Evolutionary conservation across 305 asterid species (phyloP).

Genomic region (Solanum hybrid): DNA sequence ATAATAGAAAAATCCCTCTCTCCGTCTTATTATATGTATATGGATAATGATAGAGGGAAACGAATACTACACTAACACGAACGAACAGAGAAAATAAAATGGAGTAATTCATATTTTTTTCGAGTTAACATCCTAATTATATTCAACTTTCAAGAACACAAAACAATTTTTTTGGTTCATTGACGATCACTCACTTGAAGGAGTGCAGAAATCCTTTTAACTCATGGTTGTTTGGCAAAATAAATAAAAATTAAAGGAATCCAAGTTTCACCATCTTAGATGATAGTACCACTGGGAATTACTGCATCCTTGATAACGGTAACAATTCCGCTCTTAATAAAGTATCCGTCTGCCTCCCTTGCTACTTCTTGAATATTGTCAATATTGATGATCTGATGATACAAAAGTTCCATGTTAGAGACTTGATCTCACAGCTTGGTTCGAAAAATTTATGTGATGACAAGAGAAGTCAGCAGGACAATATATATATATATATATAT

Average conservation of each 20-base stretch:
- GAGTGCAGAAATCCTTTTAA: neutral
- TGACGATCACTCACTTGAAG: neutral
- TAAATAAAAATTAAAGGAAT: neutral
- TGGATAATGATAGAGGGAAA: neutral
- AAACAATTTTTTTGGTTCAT: neutral
- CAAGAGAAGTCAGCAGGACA: neutral
- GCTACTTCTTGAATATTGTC: constrained; percentile 88
- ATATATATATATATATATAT: neutral
- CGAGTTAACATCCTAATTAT: neutral
- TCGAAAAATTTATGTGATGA: neutral
- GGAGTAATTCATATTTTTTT: neutral
- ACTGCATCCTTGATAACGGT: constrained; percentile 72
- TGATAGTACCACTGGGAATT: constrained; percentile 51
- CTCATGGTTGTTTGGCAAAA: neutral
- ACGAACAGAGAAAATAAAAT: neutral
- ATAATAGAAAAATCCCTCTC: neutral
- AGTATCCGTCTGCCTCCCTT: constrained; percentile 72
- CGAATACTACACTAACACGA: too few species aligned
- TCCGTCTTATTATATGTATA: neutral
- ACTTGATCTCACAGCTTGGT: neutral
- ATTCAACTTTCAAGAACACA: neutral
- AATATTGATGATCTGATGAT: constrained; percentile 47
- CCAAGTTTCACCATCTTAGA: constrained; percentile 15
- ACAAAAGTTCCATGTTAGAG: neutral
- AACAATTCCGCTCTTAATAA: constrained; percentile 79